Conservation (phyloP, 345 rosid species). For the Physaria fendleri region DNA sequence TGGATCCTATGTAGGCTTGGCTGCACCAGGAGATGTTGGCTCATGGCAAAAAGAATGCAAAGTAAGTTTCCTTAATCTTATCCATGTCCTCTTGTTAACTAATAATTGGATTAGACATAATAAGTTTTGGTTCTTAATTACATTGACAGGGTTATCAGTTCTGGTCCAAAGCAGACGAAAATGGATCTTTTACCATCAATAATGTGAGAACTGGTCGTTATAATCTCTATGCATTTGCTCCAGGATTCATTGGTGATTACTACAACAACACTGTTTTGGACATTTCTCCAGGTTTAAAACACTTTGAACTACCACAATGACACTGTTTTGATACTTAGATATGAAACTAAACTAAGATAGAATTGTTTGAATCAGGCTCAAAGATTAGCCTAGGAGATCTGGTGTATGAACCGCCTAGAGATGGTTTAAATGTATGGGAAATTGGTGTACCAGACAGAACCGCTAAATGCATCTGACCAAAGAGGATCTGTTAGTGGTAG, state of each 20-base stretch:
- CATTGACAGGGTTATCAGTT: conserved; percentile 74
- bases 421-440: conserved; percentile 88
- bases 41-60: conserved; percentile 93
- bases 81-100: not conserved
- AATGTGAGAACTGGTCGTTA: conserved; percentile 49
- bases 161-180: conserved; percentile 57
- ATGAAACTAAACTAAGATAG: not conserved
- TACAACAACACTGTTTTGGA: conserved; percentile 36
- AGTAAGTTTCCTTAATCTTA: conserved; percentile 36
- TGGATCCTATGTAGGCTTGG: conserved; percentile 76
- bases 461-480: conserved; percentile 46
- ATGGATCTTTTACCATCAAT: conserved; percentile 52
- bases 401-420: conserved; percentile 72
- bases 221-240: conserved; percentile 62
- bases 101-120: not conserved
- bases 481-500: conserved; percentile 64
- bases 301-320: not conserved
- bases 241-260: conserved; percentile 86
- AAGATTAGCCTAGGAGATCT: conserved; percentile 46
- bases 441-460: conserved; percentile 84
- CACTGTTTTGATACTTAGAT: not conserved
- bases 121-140: not conserved
- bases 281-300: conserved; percentile 46
- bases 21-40: conserved; percentile 74
- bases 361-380: conserved; percentile 31